phyloP scores from a whole-genome alignment of 1,284 basidiomycete genomes.

The Takashimella koratensis region DNA sequence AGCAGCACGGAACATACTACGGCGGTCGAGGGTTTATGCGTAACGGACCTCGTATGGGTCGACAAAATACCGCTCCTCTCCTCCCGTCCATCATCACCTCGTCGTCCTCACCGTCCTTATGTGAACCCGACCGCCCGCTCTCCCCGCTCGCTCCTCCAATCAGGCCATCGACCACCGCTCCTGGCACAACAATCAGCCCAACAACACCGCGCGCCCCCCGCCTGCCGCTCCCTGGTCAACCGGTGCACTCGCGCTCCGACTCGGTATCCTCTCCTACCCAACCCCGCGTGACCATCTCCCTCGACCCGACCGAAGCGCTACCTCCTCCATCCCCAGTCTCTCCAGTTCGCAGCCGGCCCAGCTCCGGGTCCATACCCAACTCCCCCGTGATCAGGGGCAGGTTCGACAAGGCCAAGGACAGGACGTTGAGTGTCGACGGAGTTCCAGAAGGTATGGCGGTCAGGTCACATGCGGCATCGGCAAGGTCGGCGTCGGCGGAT shows the following conservation, averaged over 20 bases:
- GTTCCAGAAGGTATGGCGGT: conserved; percentile 2
- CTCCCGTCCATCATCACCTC: conserved; percentile 3
- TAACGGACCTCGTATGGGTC: conserved; percentile 30
- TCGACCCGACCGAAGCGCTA: conserved; percentile 1
- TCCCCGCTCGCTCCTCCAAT: not conserved
- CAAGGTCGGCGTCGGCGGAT: conserved; percentile 12
- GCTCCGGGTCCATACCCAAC: not conserved
- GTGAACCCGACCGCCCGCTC: not conserved
- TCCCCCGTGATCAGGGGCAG: not conserved
- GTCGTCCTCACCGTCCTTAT: conserved; percentile 4
- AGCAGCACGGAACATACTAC: conserved; percentile 5
- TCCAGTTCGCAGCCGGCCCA: not conserved
- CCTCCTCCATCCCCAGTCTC: not conserved
- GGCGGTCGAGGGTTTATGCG: conserved; percentile 31
- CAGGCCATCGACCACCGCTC: not conserved
- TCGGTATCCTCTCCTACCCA: conserved; percentile 8
- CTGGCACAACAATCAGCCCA: conserved; percentile 6
- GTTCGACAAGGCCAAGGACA: conserved; percentile 1
- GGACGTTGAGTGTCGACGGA: conserved; percentile 24
- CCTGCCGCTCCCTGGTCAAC: conserved; percentile 5
- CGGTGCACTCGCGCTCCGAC: conserved; percentile 8
- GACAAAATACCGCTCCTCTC: conserved; percentile 5
- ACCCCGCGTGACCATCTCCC: conserved; percentile 3
- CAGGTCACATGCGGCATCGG: not conserved
- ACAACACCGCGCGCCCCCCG: conserved; percentile 26